phyloP scores from a whole-genome alignment of 2,329 filamentous ascomycete genomes.

The Diplodia corticola region DNA sequence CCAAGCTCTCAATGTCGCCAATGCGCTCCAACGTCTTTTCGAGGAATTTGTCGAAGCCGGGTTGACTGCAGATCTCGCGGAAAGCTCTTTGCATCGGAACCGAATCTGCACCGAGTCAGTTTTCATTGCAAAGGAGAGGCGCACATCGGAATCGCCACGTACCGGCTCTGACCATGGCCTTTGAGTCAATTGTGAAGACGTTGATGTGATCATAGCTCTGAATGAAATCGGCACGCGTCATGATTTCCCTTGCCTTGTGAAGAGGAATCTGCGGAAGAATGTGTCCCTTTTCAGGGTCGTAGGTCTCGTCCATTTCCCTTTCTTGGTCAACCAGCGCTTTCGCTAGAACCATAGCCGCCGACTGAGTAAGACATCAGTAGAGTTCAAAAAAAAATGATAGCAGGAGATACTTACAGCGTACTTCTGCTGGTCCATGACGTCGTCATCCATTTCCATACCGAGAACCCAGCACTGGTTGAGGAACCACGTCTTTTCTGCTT shows the following conservation, averaged over 20 bases:
- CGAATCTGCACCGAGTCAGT: constrained; percentile 56
- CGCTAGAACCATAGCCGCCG: constrained; percentile 90
- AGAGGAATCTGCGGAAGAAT: constrained; percentile 69
- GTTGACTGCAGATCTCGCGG: constrained; percentile 72
- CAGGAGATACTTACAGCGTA: constrained; percentile 68
- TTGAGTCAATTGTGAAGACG: constrained; percentile 89
- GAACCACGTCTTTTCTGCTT: constrained; percentile 75
- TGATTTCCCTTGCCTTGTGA: constrained; percentile 63
- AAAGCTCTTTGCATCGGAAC: constrained; percentile 97
- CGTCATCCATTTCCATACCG: constrained; percentile 81
- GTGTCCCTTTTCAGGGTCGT: constrained; percentile 68
- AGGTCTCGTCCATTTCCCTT: constrained; percentile 60
- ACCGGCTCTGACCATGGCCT: constrained; percentile 76
- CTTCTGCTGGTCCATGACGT: constrained; percentile 98
- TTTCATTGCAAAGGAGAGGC: background rate
- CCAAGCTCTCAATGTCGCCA: constrained; percentile 87
- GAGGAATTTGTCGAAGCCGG: constrained; percentile 79
- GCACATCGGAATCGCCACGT: background rate
- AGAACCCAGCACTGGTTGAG: constrained; percentile 76
- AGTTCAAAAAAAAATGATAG: background rate
- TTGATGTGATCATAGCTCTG: constrained; percentile 90
- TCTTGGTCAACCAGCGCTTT: constrained; percentile 86
- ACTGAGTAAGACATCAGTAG: constrained; percentile 46
- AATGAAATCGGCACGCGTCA: constrained; percentile 95
- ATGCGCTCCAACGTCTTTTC: constrained; percentile 84